Conservation (phyloP, 768 basidiomycete genomes). For the Podaxis carcinomalis region DNA sequence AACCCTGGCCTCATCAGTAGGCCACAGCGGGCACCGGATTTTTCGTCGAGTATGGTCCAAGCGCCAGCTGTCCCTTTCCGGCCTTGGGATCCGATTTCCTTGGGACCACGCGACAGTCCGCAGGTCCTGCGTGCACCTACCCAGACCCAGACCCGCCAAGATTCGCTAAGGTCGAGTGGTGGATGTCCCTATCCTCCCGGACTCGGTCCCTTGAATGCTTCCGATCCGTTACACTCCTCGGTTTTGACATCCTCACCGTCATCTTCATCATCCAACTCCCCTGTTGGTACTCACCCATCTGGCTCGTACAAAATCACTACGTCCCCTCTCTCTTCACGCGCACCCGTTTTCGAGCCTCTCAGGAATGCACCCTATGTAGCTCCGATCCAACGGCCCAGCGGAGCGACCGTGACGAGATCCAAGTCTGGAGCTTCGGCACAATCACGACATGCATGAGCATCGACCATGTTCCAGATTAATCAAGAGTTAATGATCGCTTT, state of each 20-base stretch:
- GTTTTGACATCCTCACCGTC: not conserved
- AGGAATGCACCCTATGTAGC: conserved; percentile 1
- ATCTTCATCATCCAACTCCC: not conserved
- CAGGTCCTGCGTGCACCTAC: not conserved
- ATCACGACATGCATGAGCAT: conserved; percentile 2
- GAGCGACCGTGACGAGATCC: conserved; percentile 2
- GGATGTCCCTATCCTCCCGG: conserved; percentile 1
- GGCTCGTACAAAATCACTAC: not conserved
- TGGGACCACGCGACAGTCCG: not conserved
- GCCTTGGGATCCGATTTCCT: not conserved
- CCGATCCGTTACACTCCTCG: not conserved
- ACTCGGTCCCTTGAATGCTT: not conserved
- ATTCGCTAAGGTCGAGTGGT: not conserved
- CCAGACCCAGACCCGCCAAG: not conserved
- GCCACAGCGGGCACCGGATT: not conserved
- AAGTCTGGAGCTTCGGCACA: conserved; percentile 5
- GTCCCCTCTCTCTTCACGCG: not conserved
- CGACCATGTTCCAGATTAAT: not conserved
- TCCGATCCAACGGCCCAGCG: conserved; percentile 4
- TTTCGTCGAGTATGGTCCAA: not conserved
- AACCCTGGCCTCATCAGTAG: not conserved
- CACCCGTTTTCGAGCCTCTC: not conserved
- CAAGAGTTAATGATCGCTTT: not conserved
- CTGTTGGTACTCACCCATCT: not conserved
- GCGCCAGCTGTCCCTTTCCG: not conserved